phyloP scores from a whole-genome alignment of 106 monocot genomes.

The Triglochin maritima region DNA sequence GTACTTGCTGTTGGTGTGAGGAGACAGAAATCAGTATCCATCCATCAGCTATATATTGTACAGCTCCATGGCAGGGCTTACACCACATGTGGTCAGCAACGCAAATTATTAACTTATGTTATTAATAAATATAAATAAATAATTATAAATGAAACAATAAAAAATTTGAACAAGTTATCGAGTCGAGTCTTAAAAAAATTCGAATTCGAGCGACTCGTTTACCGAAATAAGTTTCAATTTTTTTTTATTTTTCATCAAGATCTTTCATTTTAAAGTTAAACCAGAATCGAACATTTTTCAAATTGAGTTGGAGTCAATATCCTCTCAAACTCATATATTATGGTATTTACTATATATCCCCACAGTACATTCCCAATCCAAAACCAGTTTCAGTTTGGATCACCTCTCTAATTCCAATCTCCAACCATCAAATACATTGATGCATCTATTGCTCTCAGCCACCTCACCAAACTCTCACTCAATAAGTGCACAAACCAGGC shows the following conservation, averaged over 20 bases:
- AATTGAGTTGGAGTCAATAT: not conserved
- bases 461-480: not conserved
- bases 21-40: not conserved
- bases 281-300: not conserved
- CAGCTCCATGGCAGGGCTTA: not conserved
- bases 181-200: no score
- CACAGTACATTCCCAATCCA: not conserved
- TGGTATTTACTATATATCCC: not conserved
- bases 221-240: not conserved
- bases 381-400: no score
- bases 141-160: no score
- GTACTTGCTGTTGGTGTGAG: not conserved
- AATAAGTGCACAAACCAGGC: no score
- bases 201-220: no score
- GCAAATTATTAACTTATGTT: not conserved
- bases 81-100: conserved; percentile 2
- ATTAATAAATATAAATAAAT: no score
- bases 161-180: no score
- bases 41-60: conserved; percentile 2
- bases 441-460: not conserved
- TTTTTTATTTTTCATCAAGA: not conserved
- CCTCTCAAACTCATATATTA: not conserved
- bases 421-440: not conserved
- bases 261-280: no score
- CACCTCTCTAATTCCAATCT: not conserved